Conservation (phyloP, 2,329 filamentous ascomycete species). For the Verticillium tricorpus region DNA sequence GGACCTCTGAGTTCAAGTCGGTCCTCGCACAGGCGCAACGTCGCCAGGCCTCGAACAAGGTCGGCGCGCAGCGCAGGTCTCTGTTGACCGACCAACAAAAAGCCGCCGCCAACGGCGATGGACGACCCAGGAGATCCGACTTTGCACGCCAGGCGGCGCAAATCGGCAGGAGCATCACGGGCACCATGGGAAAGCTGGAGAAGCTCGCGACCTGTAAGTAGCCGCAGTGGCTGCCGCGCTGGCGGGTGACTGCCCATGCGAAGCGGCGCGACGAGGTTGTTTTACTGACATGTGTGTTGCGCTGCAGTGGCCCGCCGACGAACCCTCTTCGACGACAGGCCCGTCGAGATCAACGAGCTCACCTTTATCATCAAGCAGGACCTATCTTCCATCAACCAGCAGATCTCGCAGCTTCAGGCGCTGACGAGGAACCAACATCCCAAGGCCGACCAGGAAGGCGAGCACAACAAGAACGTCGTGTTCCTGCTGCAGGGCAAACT, state of each 20-base stretch:
- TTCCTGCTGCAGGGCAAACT: constrained; percentile 87
- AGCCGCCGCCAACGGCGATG: constrained; percentile 51
- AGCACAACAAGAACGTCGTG: constrained; percentile 97
- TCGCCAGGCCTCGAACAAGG: constrained; percentile 70
- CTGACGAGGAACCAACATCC: constrained; percentile 76
- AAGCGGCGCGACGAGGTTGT: too few relatives aligned
- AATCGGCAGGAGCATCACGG: constrained; percentile 86
- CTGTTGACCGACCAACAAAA: constrained; percentile 73
- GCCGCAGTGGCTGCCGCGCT: background rate
- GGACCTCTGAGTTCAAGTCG: constrained; percentile 90
- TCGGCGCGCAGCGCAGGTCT: constrained; percentile 73
- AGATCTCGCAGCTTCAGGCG: constrained; percentile 78
- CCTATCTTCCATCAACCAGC: constrained; percentile 74
- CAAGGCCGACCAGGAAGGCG: constrained; percentile 73
- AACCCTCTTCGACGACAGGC: constrained; percentile 93
- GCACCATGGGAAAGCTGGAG: constrained; percentile 92
- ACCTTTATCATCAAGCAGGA: constrained; percentile 98
- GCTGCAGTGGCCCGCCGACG: constrained; percentile 81
- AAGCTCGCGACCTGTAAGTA: constrained; percentile 76
- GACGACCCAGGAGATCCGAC: constrained; percentile 67
- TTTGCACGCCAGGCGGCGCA: constrained; percentile 90
- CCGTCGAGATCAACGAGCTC: constrained; percentile 88
- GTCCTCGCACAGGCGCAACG: constrained; percentile 84
- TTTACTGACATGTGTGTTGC: background rate
- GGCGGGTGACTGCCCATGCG: too few relatives aligned